These are phyloP conservation scores for Dissophora globulifera DNA, from an alignment of 192 early-diverging fungal species.

Conservation along the genomic window DNA sequence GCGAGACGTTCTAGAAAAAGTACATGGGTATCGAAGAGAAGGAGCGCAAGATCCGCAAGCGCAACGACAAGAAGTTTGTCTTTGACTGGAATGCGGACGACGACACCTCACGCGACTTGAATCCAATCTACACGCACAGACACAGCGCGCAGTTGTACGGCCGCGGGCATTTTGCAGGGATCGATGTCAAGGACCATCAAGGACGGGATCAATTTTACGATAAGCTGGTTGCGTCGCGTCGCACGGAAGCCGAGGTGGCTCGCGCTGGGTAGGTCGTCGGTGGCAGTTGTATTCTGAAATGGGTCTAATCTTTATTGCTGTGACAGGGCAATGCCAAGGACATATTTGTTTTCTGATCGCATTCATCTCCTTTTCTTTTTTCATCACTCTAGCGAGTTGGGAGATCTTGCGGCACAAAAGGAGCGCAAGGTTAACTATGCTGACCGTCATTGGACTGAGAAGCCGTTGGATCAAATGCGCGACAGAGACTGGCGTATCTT, in stretches of 20 bases:
- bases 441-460: slow-evolving; percentile 96
- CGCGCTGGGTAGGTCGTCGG: slow-evolving; percentile 59
- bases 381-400: slow-evolving; percentile 63
- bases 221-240: slow-evolving; percentile 66
- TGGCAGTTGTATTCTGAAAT: not conserved
- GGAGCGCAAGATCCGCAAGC: slow-evolving; percentile 79
- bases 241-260: slow-evolving; percentile 66
- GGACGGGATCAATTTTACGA: slow-evolving; percentile 76
- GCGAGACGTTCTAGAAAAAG: slow-evolving; percentile 68
- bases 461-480: slow-evolving; percentile 88
- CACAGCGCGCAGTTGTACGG: slow-evolving; percentile 84
- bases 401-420: slow-evolving; percentile 68
- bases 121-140: slow-evolving; percentile 86
- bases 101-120: slow-evolving; percentile 94
- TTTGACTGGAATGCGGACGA: slow-evolving; percentile 98
- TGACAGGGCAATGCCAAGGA: not conserved
- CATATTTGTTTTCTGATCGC: not conserved
- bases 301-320: no score
- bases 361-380: not conserved
- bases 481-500: slow-evolving; percentile 99
- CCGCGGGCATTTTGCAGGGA: slow-evolving; percentile 87
- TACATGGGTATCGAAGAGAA: slow-evolving; percentile 87
- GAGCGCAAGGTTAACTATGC: slow-evolving; percentile 82
- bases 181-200: slow-evolving; percentile 82
- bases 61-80: slow-evolving; percentile 95